Percentiles rank a stretch among this genome's conserved stretches.
Conservation (phyloP, 2,329 filamentous ascomycete genomes). For the Fusarium denticulatum region DNA sequence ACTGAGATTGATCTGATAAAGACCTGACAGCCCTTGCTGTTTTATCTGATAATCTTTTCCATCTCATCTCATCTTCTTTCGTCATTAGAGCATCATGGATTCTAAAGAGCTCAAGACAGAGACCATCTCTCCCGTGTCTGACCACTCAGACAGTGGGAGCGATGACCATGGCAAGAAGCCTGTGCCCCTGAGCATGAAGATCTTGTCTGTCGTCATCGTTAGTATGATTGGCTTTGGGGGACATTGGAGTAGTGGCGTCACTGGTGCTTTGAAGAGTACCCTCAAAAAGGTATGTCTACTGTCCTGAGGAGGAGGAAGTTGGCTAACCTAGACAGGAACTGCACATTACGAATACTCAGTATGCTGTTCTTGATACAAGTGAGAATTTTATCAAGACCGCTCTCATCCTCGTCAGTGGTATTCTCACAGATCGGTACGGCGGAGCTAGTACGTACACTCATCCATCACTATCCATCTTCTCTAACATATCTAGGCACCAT, state of each 20-base stretch:
- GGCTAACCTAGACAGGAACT: conserved; percentile 53
- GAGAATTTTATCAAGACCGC: conserved; percentile 70
- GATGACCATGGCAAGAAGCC: conserved; percentile 35
- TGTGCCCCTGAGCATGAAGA: conserved; percentile 45
- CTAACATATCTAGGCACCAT: conserved; percentile 54
- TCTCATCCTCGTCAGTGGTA: conserved; percentile 63
- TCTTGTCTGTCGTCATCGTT: conserved; percentile 58
- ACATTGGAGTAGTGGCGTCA: conserved; percentile 69
- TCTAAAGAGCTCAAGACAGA: conserved; percentile 18
- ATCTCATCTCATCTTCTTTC: conserved; percentile 3
- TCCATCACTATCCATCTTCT: rapidly evolving
- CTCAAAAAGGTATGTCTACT: conserved; percentile 60
- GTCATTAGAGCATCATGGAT: not conserved
- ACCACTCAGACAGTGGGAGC: conserved; percentile 22
- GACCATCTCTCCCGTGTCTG: conserved; percentile 4
- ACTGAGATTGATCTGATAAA: conserved; percentile 41
- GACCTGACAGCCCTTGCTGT: not conserved
- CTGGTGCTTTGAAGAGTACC: conserved; percentile 68
- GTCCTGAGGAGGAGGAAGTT: too few species aligned
- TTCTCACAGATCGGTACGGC: conserved; percentile 67
- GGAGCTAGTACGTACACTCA: conserved; percentile 57
- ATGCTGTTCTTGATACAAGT: conserved; percentile 66
- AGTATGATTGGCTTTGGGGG: conserved; percentile 68
- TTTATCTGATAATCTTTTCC: conserved; percentile 28
- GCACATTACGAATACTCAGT: conserved; percentile 68